A percentile compares a stretch with the other conserved stretches of the same genome.
Evolutionary conservation across 2,329 filamentous ascomycete species (phyloP).

Genomic region (Aurifilum marmelostoma): DNA sequence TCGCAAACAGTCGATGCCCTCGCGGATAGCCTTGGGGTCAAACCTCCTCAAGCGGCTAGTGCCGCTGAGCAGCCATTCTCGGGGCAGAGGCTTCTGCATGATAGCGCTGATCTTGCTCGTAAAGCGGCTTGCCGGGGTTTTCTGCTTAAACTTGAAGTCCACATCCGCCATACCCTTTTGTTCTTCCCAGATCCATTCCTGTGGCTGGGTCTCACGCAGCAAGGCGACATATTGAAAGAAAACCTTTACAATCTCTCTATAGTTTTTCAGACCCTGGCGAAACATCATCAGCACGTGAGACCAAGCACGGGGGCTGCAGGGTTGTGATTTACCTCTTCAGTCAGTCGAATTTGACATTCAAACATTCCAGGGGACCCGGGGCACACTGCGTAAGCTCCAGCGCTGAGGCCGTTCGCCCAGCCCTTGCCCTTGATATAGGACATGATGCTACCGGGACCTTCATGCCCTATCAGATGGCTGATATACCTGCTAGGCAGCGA

Average conservation of each 20-base stretch:
- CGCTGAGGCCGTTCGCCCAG: conserved; percentile 83
- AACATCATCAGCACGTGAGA: conserved; percentile 28
- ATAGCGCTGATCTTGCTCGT: conserved; percentile 81
- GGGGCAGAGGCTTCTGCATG: conserved; percentile 89
- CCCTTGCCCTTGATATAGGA: conserved; percentile 88
- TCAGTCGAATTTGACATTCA: conserved; percentile 77
- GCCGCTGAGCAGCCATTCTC: conserved; percentile 86
- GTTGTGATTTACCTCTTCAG: conserved; percentile 67
- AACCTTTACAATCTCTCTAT: conserved; percentile 79
- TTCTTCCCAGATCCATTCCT: conserved; percentile 94
- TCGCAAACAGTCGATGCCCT: conserved; percentile 72
- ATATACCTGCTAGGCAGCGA: conserved; percentile 84
- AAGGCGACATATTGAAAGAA: conserved; percentile 92
- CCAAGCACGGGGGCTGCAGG: neutral
- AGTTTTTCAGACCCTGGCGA: conserved; percentile 69
- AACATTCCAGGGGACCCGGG: conserved; percentile 79
- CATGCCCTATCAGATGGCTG: conserved; percentile 87
- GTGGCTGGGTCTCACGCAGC: conserved; percentile 76
- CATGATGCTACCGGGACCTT: conserved; percentile 90
- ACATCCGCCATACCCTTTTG: conserved; percentile 89
- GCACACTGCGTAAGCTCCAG: conserved; percentile 75
- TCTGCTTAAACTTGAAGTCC: conserved; percentile 93
- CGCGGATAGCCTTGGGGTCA: conserved; percentile 73
- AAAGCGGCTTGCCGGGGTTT: conserved; percentile 85
- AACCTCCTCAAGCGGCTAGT: conserved; percentile 78